These are phyloP conservation scores for Tetracentron sinense DNA, from an alignment of 164 flowering plant genomes.

Conservation along the genomic window DNA sequence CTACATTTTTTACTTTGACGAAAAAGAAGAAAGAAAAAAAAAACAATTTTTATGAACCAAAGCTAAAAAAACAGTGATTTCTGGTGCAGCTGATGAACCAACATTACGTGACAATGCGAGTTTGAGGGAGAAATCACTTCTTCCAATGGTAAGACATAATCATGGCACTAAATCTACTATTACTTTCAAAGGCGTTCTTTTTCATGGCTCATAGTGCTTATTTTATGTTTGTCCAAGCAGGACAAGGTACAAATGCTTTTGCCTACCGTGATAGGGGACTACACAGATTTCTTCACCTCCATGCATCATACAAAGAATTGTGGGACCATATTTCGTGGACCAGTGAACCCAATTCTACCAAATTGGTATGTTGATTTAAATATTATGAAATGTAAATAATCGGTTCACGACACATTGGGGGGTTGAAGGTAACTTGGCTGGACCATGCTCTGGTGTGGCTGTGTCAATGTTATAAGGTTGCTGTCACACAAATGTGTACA, in stretches of 20 bases:
- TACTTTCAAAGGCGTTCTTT: not conserved
- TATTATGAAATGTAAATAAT: conserved; percentile 1
- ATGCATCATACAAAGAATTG: conserved; percentile 93
- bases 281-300: conserved; percentile 90
- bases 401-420: too few species aligned
- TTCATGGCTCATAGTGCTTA: not conserved
- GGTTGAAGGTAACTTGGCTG: too few species aligned
- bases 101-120: conserved; percentile 67
- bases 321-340: conserved; percentile 88
- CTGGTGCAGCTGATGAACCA: conserved; percentile 66
- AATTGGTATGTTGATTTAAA: conserved; percentile 56
- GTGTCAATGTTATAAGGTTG: too few species aligned
- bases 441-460: too few species aligned
- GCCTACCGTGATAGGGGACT: conserved; percentile 78
- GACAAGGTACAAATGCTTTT: conserved; percentile 71
- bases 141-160: conserved; percentile 58
- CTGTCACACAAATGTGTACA: too few species aligned
- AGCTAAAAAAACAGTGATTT: too few species aligned
- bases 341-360: conserved; percentile 57
- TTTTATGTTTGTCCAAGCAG: conserved; percentile 37
- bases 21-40: too few species aligned
- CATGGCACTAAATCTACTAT: not conserved
- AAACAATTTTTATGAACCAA: too few species aligned
- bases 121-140: conserved; percentile 65
- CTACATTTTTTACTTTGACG: too few species aligned